A percentile compares a stretch with the other conserved stretches of the same genome.
Conservation (phyloP, 2,329 filamentous ascomycete species). For the Epichloe brachyelytri region DNA sequence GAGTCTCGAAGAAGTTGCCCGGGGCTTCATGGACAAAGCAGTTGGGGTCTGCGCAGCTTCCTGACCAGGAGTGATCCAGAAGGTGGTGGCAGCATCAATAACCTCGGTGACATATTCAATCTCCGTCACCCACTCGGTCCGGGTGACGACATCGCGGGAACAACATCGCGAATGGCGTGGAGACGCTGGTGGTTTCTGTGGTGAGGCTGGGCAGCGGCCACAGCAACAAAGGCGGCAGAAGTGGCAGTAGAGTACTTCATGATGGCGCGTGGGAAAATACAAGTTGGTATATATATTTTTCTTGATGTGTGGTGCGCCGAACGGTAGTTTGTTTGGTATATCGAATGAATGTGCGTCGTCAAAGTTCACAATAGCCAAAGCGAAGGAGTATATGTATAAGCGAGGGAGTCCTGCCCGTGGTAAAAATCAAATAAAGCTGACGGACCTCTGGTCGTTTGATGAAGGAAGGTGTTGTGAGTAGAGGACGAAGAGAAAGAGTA, state of each 20-base stretch:
- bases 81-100: constrained; percentile 35
- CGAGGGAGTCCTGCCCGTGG: constrained; percentile 8
- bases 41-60: constrained; percentile 12
- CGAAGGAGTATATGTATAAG: constrained; percentile 6
- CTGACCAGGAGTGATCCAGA: constrained; percentile 26
- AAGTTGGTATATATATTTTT: background rate
- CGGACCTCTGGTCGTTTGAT: constrained; percentile 4
- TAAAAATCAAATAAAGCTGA: constrained; percentile 6
- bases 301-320: background rate
- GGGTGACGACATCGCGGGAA: constrained; percentile 30
- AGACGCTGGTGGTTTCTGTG: constrained; percentile 24
- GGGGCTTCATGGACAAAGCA: constrained; percentile 10
- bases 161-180: constrained; percentile 11
- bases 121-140: constrained; percentile 38
- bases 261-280: background rate
- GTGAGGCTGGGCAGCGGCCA: constrained; percentile 38
- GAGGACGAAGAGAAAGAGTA: background rate
- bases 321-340: constrained; percentile 4
- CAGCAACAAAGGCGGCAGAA: constrained; percentile 23
- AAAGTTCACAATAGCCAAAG: background rate
- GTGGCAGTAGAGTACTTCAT: constrained; percentile 30
- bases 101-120: constrained; percentile 32
- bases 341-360: constrained; percentile 1
- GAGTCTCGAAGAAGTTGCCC: constrained; percentile 20
- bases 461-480: constrained; percentile 5